Evolutionary conservation across 305 asterid species (phyloP).

Genomic region (Solanum hybrid): DNA sequence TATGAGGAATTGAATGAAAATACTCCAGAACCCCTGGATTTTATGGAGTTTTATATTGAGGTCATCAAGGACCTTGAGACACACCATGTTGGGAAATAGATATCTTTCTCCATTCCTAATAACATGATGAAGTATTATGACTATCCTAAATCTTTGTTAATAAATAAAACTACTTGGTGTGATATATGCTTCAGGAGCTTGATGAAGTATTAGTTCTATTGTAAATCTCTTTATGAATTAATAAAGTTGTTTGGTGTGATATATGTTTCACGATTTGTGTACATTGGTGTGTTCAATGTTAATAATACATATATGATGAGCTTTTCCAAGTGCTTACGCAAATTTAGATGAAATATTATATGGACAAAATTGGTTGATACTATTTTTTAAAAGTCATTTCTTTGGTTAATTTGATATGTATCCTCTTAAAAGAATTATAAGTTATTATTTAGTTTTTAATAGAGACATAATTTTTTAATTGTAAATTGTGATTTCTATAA

Average conservation of each 20-base stretch:
- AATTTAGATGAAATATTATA: not conserved
- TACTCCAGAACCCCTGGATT: not conserved
- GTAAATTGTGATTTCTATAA: too few relatives aligned
- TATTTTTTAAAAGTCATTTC: too few relatives aligned
- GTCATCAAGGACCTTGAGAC: not conserved
- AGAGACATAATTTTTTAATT: too few relatives aligned
- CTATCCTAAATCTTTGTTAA: not conserved
- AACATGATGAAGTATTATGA: not conserved
- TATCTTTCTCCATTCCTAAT: not conserved
- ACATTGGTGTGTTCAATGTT: not conserved
- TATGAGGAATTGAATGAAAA: not conserved
- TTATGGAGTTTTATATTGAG: not conserved
- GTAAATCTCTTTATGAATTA: not conserved
- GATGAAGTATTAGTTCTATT: not conserved
- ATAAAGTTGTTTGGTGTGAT: not conserved
- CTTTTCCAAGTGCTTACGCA: not conserved
- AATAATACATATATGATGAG: not conserved
- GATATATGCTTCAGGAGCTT: not conserved
- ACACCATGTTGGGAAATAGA: not conserved
- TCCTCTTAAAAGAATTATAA: not conserved
- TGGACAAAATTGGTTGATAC: not conserved
- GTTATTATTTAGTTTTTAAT: too few relatives aligned
- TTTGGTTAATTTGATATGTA: too few relatives aligned
- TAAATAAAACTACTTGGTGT: not conserved
- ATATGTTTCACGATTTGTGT: not conserved